Percentiles rank a stretch among this genome's conserved stretches.
Evolutionary conservation across 2,329 filamentous ascomycete genomes (phyloP).

Genomic region (Bimuria novae-zelandiae): DNA sequence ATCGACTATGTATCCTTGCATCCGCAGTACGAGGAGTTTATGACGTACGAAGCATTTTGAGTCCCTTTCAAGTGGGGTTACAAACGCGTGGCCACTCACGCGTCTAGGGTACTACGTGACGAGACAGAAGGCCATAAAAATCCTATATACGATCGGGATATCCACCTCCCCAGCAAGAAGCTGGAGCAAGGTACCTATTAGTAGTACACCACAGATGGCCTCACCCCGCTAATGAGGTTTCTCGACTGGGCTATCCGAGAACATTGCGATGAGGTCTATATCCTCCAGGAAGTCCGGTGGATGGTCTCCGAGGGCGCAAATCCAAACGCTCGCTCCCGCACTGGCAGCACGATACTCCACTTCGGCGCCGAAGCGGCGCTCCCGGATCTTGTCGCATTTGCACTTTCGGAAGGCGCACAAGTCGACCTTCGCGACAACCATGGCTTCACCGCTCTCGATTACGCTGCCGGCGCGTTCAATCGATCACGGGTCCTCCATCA

Average conservation of each 20-base stretch:
- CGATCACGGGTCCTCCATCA: background rate
- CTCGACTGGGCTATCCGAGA: background rate
- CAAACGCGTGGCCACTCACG: no score
- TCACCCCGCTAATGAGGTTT: conserved; percentile 1
- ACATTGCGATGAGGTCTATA: background rate
- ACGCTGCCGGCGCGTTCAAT: background rate
- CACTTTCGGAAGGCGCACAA: background rate
- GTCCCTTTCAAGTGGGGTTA: no score
- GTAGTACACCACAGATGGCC: no score
- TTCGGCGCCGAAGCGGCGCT: background rate
- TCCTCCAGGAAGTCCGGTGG: background rate
- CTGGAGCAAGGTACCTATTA: no score
- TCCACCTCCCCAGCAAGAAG: no score
- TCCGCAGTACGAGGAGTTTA: background rate
- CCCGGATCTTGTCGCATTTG: background rate
- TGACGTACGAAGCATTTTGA: no score
- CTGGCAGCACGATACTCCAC: background rate
- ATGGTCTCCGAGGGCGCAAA: conserved; percentile 1
- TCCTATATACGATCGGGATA: no score
- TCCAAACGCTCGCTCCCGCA: conserved; percentile 2
- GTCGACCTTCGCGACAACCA: background rate
- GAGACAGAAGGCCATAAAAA: no score
- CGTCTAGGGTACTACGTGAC: no score
- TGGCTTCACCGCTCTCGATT: background rate
- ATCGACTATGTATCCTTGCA: conserved; percentile 1